A percentile compares a stretch with the other conserved stretches of the same genome.
These are phyloP conservation scores for Hyphopichia wangnamkhiaoensis DNA, from an alignment of 1,139 yeast genomes.

Conservation along the genomic window DNA sequence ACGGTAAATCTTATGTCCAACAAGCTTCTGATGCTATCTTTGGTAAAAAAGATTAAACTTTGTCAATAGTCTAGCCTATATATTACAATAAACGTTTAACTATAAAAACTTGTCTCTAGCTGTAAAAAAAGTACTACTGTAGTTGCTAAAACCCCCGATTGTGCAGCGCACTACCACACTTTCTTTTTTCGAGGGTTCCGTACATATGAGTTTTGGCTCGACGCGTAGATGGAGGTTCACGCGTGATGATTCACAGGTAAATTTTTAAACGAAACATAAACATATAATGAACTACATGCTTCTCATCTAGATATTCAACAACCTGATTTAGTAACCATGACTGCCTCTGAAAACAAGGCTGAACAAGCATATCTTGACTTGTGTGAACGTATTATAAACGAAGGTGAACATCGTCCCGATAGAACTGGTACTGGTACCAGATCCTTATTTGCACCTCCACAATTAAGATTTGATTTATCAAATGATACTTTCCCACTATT, in stretches of 20 bases:
- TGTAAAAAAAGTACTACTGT: too few relatives aligned
- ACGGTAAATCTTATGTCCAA: constrained; percentile 42
- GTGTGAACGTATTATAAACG: constrained; percentile 70
- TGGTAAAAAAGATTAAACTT: constrained; percentile 20
- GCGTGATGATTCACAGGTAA: too few relatives aligned
- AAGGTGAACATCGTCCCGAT: constrained; percentile 91
- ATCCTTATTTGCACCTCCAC: constrained; percentile 94
- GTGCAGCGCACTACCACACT: too few relatives aligned
- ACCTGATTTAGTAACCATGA: constrained; percentile 22
- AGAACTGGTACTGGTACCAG: constrained; percentile 97
- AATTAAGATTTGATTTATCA: constrained; percentile 75
- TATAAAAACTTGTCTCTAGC: background rate
- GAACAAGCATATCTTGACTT: constrained; percentile 88
- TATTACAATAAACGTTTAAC: too few relatives aligned
- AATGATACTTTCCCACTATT: constrained; percentile 79
- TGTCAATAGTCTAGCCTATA: too few relatives aligned
- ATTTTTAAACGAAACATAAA: too few relatives aligned
- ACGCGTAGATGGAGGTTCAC: too few relatives aligned
- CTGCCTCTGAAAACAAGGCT: constrained; percentile 40
- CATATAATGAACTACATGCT: too few relatives aligned
- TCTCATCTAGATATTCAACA: too few relatives aligned
- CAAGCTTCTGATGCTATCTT: constrained; percentile 43
- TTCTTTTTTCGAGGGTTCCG: too few relatives aligned
- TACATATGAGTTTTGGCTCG: too few relatives aligned
- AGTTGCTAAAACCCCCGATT: too few relatives aligned